Evolutionary conservation across 805 yeast genomes (phyloP), one percentile per base, ranked within the genome.

Genomic region (Peterozyma xylosa): DNA sequence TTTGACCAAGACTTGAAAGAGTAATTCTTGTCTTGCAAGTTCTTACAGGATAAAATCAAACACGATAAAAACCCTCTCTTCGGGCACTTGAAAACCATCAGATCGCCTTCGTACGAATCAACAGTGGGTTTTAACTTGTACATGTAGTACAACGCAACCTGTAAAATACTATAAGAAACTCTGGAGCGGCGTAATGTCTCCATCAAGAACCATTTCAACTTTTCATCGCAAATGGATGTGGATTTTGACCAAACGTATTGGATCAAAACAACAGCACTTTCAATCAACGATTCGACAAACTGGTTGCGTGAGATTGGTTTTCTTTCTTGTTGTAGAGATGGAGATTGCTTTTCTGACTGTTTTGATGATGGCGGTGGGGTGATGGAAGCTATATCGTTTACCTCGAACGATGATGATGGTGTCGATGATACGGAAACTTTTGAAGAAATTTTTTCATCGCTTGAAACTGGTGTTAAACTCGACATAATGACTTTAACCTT

Each of bases 1-100:
- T 77, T 75, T 42, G 82, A 67, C 96, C 96, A 87, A 5, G 85
- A 75, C 48, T 69, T 71, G 51, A 83, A 70, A 30, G 84, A 69
- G 60, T 76, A 85, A 56, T 81, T 82, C 41, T 77, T 74, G 61
- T 87, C 96, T 56, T 80, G 87, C 47, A 73, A 68, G 58, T 79
- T 85, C 57, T 87, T 87, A 42, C 82, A 74, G 3, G 93, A 80
- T 34, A 87, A 64, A 42, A 86, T 83, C 42, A 87, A 59, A 54
- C 86, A 74, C 2, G 81, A 74, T 48, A 87, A 68, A 49, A 87
- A 80, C 36, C 79, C 71, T 48, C 84, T 76, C 52, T 85, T 79
- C 7, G 88, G 82, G 53, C 85, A 80, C 41, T 49, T 51, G 33
- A 58, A 38, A 9, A 46, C 42, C 27, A 39, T 30, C 42, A 47